These are phyloP conservation scores for Paraphoma sp. DNA, from an alignment of 2,329 filamentous ascomycete genomes.

Conservation along the genomic window DNA sequence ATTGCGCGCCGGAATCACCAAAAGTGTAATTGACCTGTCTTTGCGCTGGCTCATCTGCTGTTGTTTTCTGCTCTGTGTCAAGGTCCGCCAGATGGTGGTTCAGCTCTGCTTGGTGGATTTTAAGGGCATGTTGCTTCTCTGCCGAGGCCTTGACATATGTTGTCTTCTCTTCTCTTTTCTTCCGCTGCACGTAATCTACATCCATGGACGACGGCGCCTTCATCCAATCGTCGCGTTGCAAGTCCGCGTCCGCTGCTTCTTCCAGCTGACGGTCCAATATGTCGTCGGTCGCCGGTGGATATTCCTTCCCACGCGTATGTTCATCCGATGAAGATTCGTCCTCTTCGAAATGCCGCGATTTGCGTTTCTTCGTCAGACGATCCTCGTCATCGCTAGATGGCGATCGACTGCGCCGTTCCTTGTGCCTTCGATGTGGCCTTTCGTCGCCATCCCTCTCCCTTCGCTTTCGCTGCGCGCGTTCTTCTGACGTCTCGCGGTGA, in stretches of 20 bases:
- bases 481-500: slow-evolving; percentile 51
- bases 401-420: slow-evolving; percentile 28
- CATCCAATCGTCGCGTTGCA: slow-evolving; percentile 92
- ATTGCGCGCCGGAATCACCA: slow-evolving; percentile 87
- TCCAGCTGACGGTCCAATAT: slow-evolving; percentile 52
- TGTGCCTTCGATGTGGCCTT: slow-evolving; percentile 44
- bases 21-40: slow-evolving; percentile 81
- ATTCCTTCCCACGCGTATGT: slow-evolving; percentile 53
- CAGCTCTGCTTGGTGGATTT: slow-evolving; percentile 80
- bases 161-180: slow-evolving; percentile 57
- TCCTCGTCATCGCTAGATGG: slow-evolving; percentile 46
- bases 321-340: slow-evolving; percentile 39
- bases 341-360: slow-evolving; percentile 42
- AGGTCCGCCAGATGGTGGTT: slow-evolving; percentile 73
- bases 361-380: slow-evolving; percentile 39
- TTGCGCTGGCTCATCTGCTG: slow-evolving; percentile 57
- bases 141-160: slow-evolving; percentile 53
- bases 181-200: slow-evolving; percentile 79
- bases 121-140: slow-evolving; percentile 68
- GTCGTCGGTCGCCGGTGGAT: slow-evolving; percentile 51
- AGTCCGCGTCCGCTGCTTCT: slow-evolving; percentile 43
- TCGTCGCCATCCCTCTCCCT: slow-evolving; percentile 38
- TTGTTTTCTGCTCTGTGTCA: slow-evolving; percentile 32
- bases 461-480: slow-evolving; percentile 55
- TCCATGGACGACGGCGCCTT: slow-evolving; percentile 81